Evolutionary conservation across 208 protist species (phyloP), one percentile per base, ranked within the genome.

Genomic region (Novymonas esmeraldas): DNA sequence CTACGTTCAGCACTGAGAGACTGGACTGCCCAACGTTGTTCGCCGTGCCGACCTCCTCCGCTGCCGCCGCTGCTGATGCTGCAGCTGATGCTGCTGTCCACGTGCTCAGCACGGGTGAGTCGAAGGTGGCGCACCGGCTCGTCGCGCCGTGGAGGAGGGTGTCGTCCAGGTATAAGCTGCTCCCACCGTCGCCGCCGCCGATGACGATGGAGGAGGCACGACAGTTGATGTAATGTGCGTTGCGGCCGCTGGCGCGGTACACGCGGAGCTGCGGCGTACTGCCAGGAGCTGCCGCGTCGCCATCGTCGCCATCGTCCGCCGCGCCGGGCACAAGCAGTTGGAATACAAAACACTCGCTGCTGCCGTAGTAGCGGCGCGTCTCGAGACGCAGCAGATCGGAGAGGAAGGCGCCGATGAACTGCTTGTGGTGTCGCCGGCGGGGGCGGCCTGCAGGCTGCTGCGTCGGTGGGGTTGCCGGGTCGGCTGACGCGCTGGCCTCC

Each of bases 291-390:
- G 39, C 16, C 9, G 38, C 26, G n/a, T 20, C 57, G 57, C 22
- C 2, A 0, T 6, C n/a, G 54, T 44, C 9, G 6, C 55, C 34
- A 3, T 51, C 38, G 16, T 5, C 33, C 14, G 7, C 16, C 1
- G 29, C 31, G 33, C 64, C 49, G 3, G 78, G 76, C 9, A 89
- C 68, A 28, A 87, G 69, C 13, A 94, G 31, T 56, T 94, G 89
- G 68, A 90, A 94, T 1, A 94, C 81, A 78, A 94, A 94, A 9
- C 81, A 90, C 6, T 85, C 83, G 48, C 61, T 67, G 11, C 31
- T 77, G 41, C 89, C 89, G 67, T 92, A 94, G 78, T 87, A 94
- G 4, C 84, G 82, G 0, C 71, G 81, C 0, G 68, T 78, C 31
- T 85, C 79, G 5, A 65, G 16, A 2, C 48, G 62, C 10, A 90